Evolutionary conservation across 2,329 filamentous ascomycete genomes (phyloP), one percentile per base, ranked within the genome.

Genomic region (Alternaria brassicae): DNA sequence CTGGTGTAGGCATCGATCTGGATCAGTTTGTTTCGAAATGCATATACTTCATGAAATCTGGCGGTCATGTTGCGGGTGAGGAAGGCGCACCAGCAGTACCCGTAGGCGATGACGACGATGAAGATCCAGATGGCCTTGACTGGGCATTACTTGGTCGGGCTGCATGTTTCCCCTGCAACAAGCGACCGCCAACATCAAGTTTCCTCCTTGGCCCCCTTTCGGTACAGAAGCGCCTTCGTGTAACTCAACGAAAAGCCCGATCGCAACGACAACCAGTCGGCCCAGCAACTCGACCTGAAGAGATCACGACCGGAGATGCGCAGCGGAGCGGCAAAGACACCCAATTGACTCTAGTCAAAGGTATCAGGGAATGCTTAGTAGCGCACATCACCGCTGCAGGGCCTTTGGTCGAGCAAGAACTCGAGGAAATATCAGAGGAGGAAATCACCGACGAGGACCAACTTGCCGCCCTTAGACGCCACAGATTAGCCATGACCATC

Each of bases 1-100:
- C 85, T 2, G 86, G 87, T 3, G 88, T 90, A 50, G 92, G 93
- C 7, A 81, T 99, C 21, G 93, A 98, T 71, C 84, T 96, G 0
- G 93, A 98, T 61, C 91, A 97, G 69, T 96, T 98, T 71, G 87
- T 98, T 13, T 91, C 91, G 0, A 96, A 96, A 77, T 94, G 91
- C 76, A 92, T 96, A 60, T 86, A 86, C 3, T 98, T 91, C 74
- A 97, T 98, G 92, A 88, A 87, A 17, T 72, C 77, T 21, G 84
- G 86, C 34, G 90, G 87, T 3, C 81, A 84, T 13, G 54, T 62
- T 1, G 60, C 60, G 1, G 85, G 84, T 10, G 85, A 86, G 23
- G 78, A 79, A 13, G 81, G 85, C 37, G 74, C 84, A 39, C 80
- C 81, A 7, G 84, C 84, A 49, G 79, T 84, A 40, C 78, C 73